Percentiles rank a stretch among this genome's conserved stretches.
Evolutionary conservation across 208 protist genomes (phyloP).

Genomic region (Kentomonas sorsogonicus): DNA sequence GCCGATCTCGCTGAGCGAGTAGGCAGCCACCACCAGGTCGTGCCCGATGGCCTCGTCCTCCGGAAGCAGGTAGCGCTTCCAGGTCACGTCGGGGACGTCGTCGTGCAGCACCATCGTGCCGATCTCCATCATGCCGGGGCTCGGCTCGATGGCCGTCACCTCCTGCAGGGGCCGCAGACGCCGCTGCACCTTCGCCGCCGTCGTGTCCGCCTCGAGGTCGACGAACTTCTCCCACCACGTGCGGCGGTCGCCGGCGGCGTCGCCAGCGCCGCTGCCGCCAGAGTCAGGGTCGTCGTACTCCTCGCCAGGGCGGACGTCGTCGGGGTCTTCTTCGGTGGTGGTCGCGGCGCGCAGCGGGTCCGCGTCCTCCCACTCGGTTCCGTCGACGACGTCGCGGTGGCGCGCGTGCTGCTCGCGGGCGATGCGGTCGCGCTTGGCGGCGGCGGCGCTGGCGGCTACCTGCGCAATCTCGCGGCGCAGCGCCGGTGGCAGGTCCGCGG

Average conservation of each 20-base stretch:
- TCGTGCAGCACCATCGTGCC: conserved; percentile 86
- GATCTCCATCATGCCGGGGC: conserved; percentile 88
- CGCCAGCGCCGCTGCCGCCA: conserved; percentile 8
- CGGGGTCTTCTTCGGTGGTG: conserved; percentile 34
- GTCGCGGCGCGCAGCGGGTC: conserved; percentile 49
- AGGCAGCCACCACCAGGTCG: conserved; percentile 80
- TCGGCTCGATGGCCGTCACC: conserved; percentile 80
- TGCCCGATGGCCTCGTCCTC: conserved; percentile 79
- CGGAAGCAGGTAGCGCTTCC: conserved; percentile 81
- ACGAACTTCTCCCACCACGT: conserved; percentile 87
- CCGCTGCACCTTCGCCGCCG: conserved; percentile 34
- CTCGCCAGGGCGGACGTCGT: conserved; percentile 42
- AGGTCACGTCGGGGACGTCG: conserved; percentile 80
- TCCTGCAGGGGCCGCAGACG: conserved; percentile 78
- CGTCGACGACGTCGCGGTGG: conserved; percentile 71
- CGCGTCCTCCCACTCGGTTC: conserved; percentile 74
- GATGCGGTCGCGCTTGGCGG: conserved; percentile 43
- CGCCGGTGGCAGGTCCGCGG: conserved; percentile 60
- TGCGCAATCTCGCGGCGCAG: conserved; percentile 66
- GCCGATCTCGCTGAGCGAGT: conserved; percentile 83
- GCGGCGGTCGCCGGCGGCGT: conserved; percentile 11
- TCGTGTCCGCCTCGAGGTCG: conserved; percentile 58
- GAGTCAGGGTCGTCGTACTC: conserved; percentile 34
- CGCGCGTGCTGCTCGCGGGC: conserved; percentile 53
- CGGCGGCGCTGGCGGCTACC: conserved; percentile 52